Conservation (phyloP, 192 early-diverging fungal genomes). For the Podila verticillata region DNA sequence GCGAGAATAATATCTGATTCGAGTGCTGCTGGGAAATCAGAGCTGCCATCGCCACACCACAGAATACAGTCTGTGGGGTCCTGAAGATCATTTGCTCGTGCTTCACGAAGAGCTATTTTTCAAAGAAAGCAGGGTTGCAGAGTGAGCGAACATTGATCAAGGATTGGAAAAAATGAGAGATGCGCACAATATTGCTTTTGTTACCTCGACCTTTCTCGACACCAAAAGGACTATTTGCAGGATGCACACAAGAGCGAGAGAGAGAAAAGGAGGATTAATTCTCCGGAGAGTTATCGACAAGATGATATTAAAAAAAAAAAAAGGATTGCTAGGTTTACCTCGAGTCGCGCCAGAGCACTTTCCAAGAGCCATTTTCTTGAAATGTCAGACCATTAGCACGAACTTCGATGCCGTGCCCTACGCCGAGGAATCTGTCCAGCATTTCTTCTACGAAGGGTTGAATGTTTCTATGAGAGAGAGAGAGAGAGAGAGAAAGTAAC, state of each 20-base stretch:
- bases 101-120: conserved; percentile 22
- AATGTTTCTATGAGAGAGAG: conserved; percentile 20
- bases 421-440: conserved; percentile 27
- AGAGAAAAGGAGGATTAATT: neutral
- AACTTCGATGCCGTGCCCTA: conserved; percentile 20
- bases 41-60: conserved; percentile 41
- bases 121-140: neutral
- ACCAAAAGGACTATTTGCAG: conserved; percentile 14
- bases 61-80: conserved; percentile 27
- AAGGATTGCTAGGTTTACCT: conserved; percentile 15
- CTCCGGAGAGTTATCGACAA: neutral
- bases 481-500: neutral
- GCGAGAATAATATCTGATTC: conserved; percentile 21
- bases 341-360: conserved; percentile 32
- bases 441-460: conserved; percentile 40
- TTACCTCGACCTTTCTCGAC: conserved; percentile 22
- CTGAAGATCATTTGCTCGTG: conserved; percentile 15
- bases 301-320: neutral
- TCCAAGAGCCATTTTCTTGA: conserved; percentile 30
- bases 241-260: no score
- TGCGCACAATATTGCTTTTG: no score
- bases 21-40: conserved; percentile 41
- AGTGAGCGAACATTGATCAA: neutral
- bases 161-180: no score
- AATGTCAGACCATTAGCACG: conserved; percentile 22